A percentile compares a stretch with the other conserved stretches of the same genome.
Evolutionary conservation across 345 rosid genomes (phyloP).

Genomic region (Eucalyptus polybractea): DNA sequence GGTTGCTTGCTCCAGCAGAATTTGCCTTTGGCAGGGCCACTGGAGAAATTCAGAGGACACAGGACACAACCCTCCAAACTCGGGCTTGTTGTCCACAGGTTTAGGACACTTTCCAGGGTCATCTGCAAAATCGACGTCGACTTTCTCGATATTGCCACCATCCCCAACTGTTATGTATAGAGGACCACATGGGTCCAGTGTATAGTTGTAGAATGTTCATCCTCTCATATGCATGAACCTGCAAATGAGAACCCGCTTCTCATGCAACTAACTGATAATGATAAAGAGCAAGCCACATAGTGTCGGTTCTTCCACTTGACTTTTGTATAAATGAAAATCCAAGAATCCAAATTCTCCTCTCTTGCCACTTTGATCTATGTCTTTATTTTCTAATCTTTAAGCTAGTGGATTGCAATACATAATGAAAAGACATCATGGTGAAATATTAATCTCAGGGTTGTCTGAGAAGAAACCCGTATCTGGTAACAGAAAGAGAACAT

Average conservation of each 20-base stretch:
- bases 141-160: slow-evolving; percentile 78
- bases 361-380: neutral
- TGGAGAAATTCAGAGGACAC: slow-evolving; percentile 56
- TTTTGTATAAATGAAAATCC: neutral
- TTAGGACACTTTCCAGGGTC: slow-evolving; percentile 75
- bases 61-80: slow-evolving; percentile 63
- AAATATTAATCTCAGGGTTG: neutral
- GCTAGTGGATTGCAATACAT: neutral
- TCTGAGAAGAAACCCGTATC: neutral
- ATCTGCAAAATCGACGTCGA: slow-evolving; percentile 61
- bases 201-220: slow-evolving; percentile 70
- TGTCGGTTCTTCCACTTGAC: neutral
- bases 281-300: neutral
- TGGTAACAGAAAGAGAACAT: neutral
- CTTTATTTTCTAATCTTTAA: neutral
- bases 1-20: slow-evolving; percentile 84
- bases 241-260: neutral
- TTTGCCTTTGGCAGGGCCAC: slow-evolving; percentile 69
- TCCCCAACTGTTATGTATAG: slow-evolving; percentile 78
- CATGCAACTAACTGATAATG: neutral
- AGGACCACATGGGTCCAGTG: slow-evolving; percentile 63
- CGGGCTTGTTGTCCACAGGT: slow-evolving; percentile 44
- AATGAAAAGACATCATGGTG: neutral
- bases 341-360: neutral
- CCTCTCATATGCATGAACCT: slow-evolving; percentile 91